These are phyloP conservation scores for Psilocybe subaeruginosa DNA, from an alignment of 768 basidiomycete species.

Conservation along the genomic window DNA sequence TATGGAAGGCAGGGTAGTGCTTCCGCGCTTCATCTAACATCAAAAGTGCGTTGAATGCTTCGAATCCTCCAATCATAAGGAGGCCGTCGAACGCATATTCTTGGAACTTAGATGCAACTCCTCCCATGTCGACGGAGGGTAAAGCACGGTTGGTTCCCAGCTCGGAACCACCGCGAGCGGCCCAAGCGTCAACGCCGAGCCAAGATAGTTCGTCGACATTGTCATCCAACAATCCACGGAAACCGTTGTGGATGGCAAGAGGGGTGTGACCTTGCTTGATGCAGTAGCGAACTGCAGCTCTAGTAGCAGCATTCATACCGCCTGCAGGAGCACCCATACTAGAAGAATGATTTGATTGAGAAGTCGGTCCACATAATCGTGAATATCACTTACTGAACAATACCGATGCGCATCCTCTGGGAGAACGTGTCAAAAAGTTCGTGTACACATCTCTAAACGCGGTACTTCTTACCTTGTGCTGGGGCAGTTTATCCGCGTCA, in stretches of 20 bases:
- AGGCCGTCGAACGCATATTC: constrained; percentile 77
- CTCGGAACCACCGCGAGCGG: constrained; percentile 94
- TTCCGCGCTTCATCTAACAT: constrained; percentile 80
- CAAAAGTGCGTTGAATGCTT: constrained; percentile 83
- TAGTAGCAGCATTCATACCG: constrained; percentile 98
- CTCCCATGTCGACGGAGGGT: constrained; percentile 86
- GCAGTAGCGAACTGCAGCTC: constrained; percentile 93
- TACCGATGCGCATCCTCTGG: constrained; percentile 77
- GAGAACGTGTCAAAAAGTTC: constrained; percentile 13
- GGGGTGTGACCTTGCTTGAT: constrained; percentile 90
- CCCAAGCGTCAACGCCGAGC: constrained; percentile 98
- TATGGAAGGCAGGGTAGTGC: constrained; percentile 89
- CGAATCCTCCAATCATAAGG: constrained; percentile 94
- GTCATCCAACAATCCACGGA: constrained; percentile 92
- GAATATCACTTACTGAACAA: constrained; percentile 75
- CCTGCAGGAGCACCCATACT: constrained; percentile 98
- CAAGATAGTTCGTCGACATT: constrained; percentile 85
- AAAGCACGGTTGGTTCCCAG: constrained; percentile 93
- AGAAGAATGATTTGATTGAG: constrained; percentile 1
- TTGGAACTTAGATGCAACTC: constrained; percentile 91
- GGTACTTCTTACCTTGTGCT: constrained; percentile 41
- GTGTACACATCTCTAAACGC: not conserved
- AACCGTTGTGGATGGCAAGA: constrained; percentile 94
- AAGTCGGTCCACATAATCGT: not conserved
- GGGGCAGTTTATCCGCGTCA: constrained; percentile 51